These are phyloP conservation scores for Cucumis melo DNA, from an alignment of 306 rosid genomes.

Conservation along the genomic window DNA sequence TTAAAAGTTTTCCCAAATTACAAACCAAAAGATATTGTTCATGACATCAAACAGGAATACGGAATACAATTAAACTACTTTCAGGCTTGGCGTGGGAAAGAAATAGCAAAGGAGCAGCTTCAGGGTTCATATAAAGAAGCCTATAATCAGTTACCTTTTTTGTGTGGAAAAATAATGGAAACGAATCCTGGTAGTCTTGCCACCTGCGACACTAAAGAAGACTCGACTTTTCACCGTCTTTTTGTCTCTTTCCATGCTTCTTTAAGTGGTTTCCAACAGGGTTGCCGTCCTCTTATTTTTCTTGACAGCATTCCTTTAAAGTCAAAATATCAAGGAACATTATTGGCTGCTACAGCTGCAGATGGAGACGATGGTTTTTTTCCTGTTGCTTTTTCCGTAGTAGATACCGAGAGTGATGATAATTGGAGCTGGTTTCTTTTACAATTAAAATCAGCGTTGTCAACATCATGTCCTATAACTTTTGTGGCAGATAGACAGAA, in stretches of 20 bases:
- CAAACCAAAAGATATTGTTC: slow-evolving; percentile 96
- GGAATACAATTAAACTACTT: slow-evolving; percentile 93
- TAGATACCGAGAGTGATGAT: slow-evolving; percentile 81
- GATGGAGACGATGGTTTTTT: slow-evolving; percentile 82
- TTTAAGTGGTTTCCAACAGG: slow-evolving; percentile 80
- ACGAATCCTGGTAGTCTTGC: slow-evolving; percentile 90
- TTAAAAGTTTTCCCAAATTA: slow-evolving; percentile 70
- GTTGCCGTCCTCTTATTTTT: slow-evolving; percentile 87
- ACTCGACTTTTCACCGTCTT: slow-evolving; percentile 85
- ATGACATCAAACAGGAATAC: slow-evolving; percentile 84
- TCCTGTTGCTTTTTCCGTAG: slow-evolving; percentile 89
- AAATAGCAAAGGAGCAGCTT: slow-evolving; percentile 97
- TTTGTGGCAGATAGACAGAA: slow-evolving; percentile 85
- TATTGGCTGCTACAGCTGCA: slow-evolving; percentile 81
- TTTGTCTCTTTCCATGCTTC: slow-evolving; percentile 89
- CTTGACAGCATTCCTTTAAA: slow-evolving; percentile 71
- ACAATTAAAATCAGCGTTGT: slow-evolving; percentile 65
- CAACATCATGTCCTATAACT: slow-evolving; percentile 60
- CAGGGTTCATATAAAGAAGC: slow-evolving; percentile 97
- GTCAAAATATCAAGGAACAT: slow-evolving; percentile 87
- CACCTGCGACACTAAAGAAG: slow-evolving; percentile 75
- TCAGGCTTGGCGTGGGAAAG: slow-evolving; percentile 99
- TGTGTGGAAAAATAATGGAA: slow-evolving; percentile 84
- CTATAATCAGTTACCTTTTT: slow-evolving; percentile 66
- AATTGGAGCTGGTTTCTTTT: slow-evolving; percentile 90